These are phyloP conservation scores for Mortierella sp. DNA, from an alignment of 371 early-diverging fungal genomes.

Conservation along the genomic window DNA sequence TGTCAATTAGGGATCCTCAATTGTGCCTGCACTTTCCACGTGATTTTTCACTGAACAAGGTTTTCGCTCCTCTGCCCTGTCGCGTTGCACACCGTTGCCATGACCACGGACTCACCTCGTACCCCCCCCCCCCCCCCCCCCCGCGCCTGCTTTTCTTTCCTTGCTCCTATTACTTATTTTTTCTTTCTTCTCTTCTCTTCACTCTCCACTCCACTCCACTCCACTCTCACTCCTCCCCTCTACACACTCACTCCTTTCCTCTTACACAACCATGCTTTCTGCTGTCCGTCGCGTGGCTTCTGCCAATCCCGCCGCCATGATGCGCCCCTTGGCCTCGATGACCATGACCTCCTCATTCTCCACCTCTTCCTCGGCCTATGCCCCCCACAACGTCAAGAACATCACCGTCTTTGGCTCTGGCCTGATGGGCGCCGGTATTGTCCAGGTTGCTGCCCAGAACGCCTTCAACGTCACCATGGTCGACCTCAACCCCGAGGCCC, in stretches of 20 bases:
- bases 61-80: slow-evolving; percentile 12
- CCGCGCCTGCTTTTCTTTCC: not conserved
- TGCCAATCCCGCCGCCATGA: slow-evolving; percentile 46
- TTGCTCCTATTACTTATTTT: not conserved
- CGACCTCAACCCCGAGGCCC: slow-evolving; percentile 79
- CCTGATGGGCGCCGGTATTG: slow-evolving; percentile 97
- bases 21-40: not conserved
- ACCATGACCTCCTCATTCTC: slow-evolving; percentile 49
- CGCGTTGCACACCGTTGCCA: slow-evolving; percentile 10
- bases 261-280: slow-evolving; percentile 45
- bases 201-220: not conserved
- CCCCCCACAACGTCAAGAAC: slow-evolving; percentile 59
- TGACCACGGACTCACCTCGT: not conserved
- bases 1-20: not conserved
- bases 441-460: slow-evolving; percentile 92
- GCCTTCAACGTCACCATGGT: slow-evolving; percentile 90
- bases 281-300: slow-evolving; percentile 55
- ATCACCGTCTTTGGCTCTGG: slow-evolving; percentile 87
- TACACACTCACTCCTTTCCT: slow-evolving; percentile 3
- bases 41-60: not conserved
- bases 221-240: not conserved
- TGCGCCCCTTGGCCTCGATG: slow-evolving; percentile 54
- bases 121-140: not conserved
- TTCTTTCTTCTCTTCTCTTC: slow-evolving; percentile 7
- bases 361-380: slow-evolving; percentile 42